phyloP scores from a whole-genome alignment of 192 early-diverging fungal genomes.

The Backusella westeae region DNA sequence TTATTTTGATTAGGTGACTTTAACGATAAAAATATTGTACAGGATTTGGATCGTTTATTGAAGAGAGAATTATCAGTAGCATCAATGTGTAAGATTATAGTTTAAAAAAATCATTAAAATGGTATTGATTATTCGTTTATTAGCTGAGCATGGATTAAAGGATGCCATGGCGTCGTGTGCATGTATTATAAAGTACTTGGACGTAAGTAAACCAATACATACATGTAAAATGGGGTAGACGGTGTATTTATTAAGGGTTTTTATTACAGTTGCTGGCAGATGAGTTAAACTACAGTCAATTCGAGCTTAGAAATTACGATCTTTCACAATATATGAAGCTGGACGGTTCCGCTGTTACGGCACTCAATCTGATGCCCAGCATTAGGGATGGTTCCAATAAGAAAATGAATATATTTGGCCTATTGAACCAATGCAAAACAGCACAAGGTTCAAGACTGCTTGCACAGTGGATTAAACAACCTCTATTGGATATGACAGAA shows the following conservation, averaged over 20 bases:
- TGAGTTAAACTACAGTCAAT: constrained; percentile 78
- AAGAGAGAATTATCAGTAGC: constrained; percentile 62
- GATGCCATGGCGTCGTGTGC: constrained; percentile 68
- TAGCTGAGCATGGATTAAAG: constrained; percentile 73
- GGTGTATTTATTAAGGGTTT: neutral
- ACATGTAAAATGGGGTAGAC: neutral
- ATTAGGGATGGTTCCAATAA: constrained; percentile 67
- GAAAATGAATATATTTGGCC: constrained; percentile 64
- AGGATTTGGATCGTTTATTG: constrained; percentile 82
- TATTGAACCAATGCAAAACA: constrained; percentile 90
- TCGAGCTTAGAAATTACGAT: constrained; percentile 67
- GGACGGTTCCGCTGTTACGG: constrained; percentile 85
- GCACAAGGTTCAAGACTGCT: constrained; percentile 81
- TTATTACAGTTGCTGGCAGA: constrained; percentile 7
- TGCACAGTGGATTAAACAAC: constrained; percentile 92
- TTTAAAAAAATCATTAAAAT: neutral
- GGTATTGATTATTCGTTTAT: neutral
- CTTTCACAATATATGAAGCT: constrained; percentile 89
- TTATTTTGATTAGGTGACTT: constrained; percentile 52
- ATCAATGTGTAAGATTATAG: constrained; percentile 52
- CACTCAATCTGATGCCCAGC: constrained; percentile 82
- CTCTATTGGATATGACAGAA: constrained; percentile 66
- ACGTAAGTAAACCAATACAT: constrained; percentile 25
- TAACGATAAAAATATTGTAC: constrained; percentile 73
- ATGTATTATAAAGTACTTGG: constrained; percentile 71